Evolutionary conservation across 176 grass and related monocot genomes (phyloP).

Genomic region (Ananas comosus): DNA sequence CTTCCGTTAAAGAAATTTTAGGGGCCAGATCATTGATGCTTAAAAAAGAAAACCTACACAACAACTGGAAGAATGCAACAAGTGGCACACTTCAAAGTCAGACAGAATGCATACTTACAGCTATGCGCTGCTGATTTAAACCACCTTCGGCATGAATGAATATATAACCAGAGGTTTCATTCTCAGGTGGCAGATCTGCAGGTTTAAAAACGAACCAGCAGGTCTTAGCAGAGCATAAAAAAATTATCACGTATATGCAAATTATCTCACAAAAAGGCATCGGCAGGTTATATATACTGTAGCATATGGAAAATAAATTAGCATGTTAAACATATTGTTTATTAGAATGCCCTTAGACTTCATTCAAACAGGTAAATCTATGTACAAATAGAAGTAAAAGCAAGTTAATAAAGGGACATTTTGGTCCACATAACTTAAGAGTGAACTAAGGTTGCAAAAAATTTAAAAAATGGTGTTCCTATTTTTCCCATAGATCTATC

Average conservation of each 20-base stretch:
- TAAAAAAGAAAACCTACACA: not conserved
- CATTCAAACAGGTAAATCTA: not conserved
- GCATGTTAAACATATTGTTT: no score
- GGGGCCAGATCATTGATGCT: not conserved
- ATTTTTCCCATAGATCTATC: no score
- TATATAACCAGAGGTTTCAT: constrained; percentile 82
- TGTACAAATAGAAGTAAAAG: not conserved
- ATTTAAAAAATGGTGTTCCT: no score
- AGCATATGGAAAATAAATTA: no score
- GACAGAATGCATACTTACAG: constrained; percentile 51
- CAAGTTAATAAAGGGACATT: not conserved
- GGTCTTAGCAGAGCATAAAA: constrained; percentile 1
- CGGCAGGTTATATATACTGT: no score
- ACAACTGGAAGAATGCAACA: not conserved
- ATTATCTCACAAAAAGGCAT: no score
- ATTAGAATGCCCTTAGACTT: no score
- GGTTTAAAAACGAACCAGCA: not conserved
- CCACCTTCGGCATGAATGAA: constrained; percentile 98
- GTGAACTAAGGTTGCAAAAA: no score
- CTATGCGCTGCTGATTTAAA: constrained; percentile 92
- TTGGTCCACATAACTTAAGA: no score
- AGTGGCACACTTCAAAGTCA: constrained; percentile 5
- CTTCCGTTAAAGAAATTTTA: not conserved
- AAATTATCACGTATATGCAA: not conserved
- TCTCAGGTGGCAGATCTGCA: constrained; percentile 70